These are phyloP conservation scores for Cairneyella variabilis DNA, from an alignment of 495 filamentous ascomycete genomes.

Conservation along the genomic window DNA sequence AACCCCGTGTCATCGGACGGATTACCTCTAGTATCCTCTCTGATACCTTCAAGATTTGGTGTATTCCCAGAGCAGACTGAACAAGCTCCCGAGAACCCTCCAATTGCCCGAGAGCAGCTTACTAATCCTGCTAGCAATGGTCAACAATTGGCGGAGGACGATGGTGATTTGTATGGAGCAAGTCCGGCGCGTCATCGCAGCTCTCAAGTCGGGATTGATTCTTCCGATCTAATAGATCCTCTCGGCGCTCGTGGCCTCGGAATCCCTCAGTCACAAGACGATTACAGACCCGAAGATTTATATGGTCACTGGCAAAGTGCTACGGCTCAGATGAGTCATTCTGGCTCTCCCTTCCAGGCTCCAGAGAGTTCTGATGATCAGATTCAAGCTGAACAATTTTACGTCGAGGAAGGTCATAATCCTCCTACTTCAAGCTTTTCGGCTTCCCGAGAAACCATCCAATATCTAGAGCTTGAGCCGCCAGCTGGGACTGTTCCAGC, in stretches of 20 bases:
- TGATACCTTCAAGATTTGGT: conserved; percentile 26
- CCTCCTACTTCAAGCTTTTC: too few species aligned
- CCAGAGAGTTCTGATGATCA: background rate
- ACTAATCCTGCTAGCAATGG: background rate
- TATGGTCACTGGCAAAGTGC: conserved; percentile 17
- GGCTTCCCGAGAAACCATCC: too few species aligned
- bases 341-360: background rate
- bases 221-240: background rate
- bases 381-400: background rate
- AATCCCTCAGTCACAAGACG: conserved; percentile 12
- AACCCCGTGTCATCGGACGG: conserved; percentile 42
- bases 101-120: background rate
- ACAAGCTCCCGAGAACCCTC: background rate
- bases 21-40: conserved; percentile 43
- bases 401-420: conserved; percentile 2
- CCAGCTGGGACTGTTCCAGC: background rate
- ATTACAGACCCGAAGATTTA: conserved; percentile 17
- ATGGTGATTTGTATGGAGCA: conserved; percentile 11
- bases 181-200: conserved; percentile 1
- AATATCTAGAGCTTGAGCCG: conserved; percentile 7
- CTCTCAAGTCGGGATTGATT: background rate
- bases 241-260: conserved; percentile 24
- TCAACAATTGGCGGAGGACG: background rate
- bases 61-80: background rate
- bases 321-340: conserved; percentile 7